Percentiles rank a stretch among this genome's conserved stretches.
Evolutionary conservation across 768 basidiomycete genomes (phyloP).

Genomic region (Rickenella mellea): DNA sequence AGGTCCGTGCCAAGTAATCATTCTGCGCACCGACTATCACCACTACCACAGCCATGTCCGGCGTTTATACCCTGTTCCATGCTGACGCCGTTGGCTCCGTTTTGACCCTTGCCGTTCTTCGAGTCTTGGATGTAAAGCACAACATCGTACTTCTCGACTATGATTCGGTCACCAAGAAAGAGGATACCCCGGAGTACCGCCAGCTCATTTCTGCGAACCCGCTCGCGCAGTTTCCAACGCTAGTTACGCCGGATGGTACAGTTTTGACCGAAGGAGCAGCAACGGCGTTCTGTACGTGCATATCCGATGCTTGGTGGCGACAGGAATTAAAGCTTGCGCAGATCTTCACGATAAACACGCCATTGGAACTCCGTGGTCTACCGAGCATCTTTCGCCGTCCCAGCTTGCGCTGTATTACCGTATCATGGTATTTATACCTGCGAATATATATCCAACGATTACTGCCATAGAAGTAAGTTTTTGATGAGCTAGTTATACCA

Average conservation of each 20-base stretch:
- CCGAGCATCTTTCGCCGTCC: background rate
- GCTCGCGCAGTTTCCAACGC: constrained; percentile 5
- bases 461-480: background rate
- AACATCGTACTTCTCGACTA: background rate
- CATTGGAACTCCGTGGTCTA: constrained; percentile 1
- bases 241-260: constrained; percentile 3
- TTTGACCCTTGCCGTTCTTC: background rate
- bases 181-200: background rate
- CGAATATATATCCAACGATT: background rate
- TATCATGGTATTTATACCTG: constrained; percentile 2
- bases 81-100: background rate
- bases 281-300: background rate
- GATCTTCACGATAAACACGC: background rate
- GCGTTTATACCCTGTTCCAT: background rate
- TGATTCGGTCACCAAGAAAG: background rate
- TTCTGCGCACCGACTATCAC: no score
- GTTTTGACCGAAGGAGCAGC: constrained; percentile 2
- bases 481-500: background rate
- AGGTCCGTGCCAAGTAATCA: no score
- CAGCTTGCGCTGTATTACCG: constrained; percentile 1
- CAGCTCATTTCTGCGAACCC: background rate
- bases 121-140: background rate
- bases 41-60: no score
- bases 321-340: background rate
- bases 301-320: no score